phyloP scores from a whole-genome alignment of 2,329 filamentous ascomycete species.

The Colletotrichum sp. region DNA sequence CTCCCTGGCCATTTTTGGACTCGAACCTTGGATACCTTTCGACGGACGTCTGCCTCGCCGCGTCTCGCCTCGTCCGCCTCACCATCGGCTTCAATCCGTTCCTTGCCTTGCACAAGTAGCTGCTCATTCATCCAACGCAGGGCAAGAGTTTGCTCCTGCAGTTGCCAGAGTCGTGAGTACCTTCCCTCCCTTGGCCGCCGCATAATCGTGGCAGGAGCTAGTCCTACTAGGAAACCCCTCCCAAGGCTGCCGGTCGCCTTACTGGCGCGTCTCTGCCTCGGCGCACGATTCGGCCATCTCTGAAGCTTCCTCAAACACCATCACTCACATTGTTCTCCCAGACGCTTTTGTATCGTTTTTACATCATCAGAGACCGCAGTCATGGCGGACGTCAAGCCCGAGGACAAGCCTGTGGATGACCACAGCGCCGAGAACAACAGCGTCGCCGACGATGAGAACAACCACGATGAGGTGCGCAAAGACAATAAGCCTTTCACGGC shows the following conservation, averaged over 20 bases:
- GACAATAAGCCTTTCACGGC: slow-evolving; percentile 1
- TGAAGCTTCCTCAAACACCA: neutral
- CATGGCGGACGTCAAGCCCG: slow-evolving; percentile 32
- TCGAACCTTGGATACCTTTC: neutral
- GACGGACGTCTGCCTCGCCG: neutral
- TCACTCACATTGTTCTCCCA: neutral
- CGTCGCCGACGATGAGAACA: slow-evolving; percentile 40
- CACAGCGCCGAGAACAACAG: slow-evolving; percentile 32
- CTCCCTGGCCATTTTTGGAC: slow-evolving; percentile 9
- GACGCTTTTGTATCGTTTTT: neutral
- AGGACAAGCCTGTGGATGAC: slow-evolving; percentile 30
- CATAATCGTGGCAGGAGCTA: neutral
- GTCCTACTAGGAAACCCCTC: neutral
- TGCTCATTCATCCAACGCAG: neutral
- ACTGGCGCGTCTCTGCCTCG: slow-evolving; percentile 5
- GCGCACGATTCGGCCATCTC: neutral
- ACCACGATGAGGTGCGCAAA: slow-evolving; percentile 51
- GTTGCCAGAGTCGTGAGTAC: neutral
- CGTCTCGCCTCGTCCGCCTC: neutral
- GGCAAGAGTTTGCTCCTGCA: neutral
- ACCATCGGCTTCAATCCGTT: neutral
- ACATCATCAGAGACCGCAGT: neutral
- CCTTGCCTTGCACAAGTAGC: neutral
- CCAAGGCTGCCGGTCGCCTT: slow-evolving; percentile 2
- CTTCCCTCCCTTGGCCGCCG: neutral